Base-by-base conservation (phyloP, 345 rosid species). In the Eutrema heterophyllum region DNA sequence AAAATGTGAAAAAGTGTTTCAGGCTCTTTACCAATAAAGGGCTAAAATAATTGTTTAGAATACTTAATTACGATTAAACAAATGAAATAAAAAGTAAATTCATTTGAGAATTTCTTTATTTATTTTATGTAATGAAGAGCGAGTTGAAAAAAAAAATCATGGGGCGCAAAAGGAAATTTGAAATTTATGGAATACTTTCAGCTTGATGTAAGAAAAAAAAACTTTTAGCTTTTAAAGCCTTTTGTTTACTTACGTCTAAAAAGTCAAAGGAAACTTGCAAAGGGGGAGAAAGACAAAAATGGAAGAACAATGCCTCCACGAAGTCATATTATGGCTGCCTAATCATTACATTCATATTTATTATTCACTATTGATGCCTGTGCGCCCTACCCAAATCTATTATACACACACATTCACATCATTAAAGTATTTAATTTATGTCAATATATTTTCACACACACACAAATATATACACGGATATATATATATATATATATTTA, bases 241-340 rank as follows among this genome's bases (percentile, higher is more conserved):
- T 71, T 64, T 65, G 63, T 49, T 71, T 65, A 48, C 24, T 66
- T 56, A 65, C 50, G 56, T 65, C 72, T 58, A 48, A 77, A 75
- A 77, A 77, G 80, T 77, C 80, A 77, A 77, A 58, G 56, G 72
- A 77, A 77, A 49, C 64, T 70, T 70, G 64, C 56, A 64, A 77
- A 55, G 80, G 64, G 54, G 67, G 72, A 71, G 56, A 71, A 44
- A 77, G 72, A 66, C 68, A 71, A 77, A 63, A 33, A 32, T 43
- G 72, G 68, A 65, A 71, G 68, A 77, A 77, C 77, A 77, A 71
- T 71, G 69, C 68, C 77, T 77, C 77, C 81, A 77, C 81, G 81
- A 77, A 77, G 81, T 77, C 73, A 77, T 68, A 71, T 71, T 77
- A 77, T 71, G 77, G 81, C 72, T 71, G 50, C 73, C 76, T 71